A percentile compares a stretch with the other conserved stretches of the same genome.
phyloP scores from a whole-genome alignment of 345 rosid genomes.

The Erysimum cheiranthoides region DNA sequence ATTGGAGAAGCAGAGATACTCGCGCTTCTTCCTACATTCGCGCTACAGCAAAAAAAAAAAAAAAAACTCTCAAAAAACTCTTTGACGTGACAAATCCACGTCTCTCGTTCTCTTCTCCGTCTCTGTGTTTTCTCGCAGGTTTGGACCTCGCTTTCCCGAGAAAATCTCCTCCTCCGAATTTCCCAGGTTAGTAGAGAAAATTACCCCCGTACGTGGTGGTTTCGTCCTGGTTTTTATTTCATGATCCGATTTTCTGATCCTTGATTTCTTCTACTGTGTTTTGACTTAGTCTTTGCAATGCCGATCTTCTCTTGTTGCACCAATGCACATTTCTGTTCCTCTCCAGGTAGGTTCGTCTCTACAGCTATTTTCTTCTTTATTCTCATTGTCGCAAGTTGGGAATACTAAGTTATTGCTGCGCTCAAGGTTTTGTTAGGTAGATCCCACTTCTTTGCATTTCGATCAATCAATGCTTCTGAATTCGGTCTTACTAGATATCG shows the following conservation, averaged over 20 bases:
- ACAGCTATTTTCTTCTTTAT: slow-evolving; percentile 34
- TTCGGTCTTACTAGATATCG: not conserved
- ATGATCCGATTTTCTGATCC: slow-evolving; percentile 32
- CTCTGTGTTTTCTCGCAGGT: slow-evolving; percentile 40
- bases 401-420: not conserved
- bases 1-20: slow-evolving; percentile 35
- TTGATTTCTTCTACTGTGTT: slow-evolving; percentile 10
- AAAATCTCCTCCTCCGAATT: slow-evolving; percentile 22
- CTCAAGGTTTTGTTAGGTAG: slow-evolving; percentile 17
- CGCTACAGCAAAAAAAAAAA: slow-evolving; percentile 24
- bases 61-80: not conserved
- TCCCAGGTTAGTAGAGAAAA: slow-evolving; percentile 14
- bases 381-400: not conserved
- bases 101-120: slow-evolving; percentile 27
- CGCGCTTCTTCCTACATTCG: slow-evolving; percentile 44
- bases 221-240: not conserved
- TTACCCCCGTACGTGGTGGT: not conserved
- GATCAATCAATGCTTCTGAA: not conserved
- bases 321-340: slow-evolving; percentile 25
- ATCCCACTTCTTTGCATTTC: slow-evolving; percentile 20
- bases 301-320: slow-evolving; percentile 50
- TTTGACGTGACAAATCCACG: slow-evolving; percentile 35
- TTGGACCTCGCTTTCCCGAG: slow-evolving; percentile 35
- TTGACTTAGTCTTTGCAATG: slow-evolving; percentile 34
- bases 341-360: slow-evolving; percentile 53